Evolutionary conservation across 2,329 filamentous ascomycete species (phyloP), one percentile per base, ranked within the genome.

Genomic region (Verticillium isaacii): DNA sequence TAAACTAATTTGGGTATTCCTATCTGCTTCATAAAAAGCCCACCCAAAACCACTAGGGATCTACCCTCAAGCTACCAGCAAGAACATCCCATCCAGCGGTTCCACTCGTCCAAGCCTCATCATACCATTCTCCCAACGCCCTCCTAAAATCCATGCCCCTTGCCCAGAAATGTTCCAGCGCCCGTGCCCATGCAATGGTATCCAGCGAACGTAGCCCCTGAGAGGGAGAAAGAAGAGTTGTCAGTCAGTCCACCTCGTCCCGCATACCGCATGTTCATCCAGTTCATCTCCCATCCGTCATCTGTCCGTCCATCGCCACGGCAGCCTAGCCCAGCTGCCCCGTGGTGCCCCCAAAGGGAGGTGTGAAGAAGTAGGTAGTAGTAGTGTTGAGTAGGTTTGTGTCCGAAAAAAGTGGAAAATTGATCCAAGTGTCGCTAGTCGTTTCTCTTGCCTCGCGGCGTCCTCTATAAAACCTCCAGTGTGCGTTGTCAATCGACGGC

Each of bases 391-490:
- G 39, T 45, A 45, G 41, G 41, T 50, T 19, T 50, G 41, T 50
- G 41, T 50, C 29, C 4, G 41, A 23, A 8, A 23, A 23, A 23
- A 36, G 34, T 9, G 5, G 34, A 14, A 11, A 50, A 50, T 9
- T 50, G 41, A 50, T 50, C 41, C 41, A 50, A 50, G 19, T 23
- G 19, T 50, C 41, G 41, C 41, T 50, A 50, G 41, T 50, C 54
- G 61, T 62, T 63, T 66, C 63, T 61, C 61, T 57, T 68, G 76
- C 78, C 77, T 80, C 69, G 76, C 75, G 75, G 76, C 75, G 67
- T 72, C 72, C 70, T 77, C 71, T 77, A 73, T 50, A 50, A 23
- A 50, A 50, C 19, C 66, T n/a, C 41, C n/a, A 4, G 41, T 50
- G 9, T 50, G n/a, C 41, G 41, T n/a, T 8, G n/a, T 50, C 9